A percentile compares a stretch with the other conserved stretches of the same genome.
phyloP scores from a whole-genome alignment of 2,329 filamentous ascomycete species.

The Hymenoscyphus fraxineus region DNA sequence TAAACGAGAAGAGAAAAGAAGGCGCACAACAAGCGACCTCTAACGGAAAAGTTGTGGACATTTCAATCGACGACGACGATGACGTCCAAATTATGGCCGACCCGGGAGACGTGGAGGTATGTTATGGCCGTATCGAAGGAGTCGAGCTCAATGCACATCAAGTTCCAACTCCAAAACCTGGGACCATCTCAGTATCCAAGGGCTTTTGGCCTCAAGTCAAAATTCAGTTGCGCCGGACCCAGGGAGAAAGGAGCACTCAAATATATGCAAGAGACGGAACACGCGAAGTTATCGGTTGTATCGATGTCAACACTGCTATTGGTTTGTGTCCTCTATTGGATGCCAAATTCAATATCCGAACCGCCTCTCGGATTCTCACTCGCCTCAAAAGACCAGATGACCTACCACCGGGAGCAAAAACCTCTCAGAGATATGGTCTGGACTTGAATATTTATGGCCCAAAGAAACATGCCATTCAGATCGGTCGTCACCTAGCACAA shows the following conservation, averaged over 20 bases:
- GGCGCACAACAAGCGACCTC: slow-evolving; percentile 35
- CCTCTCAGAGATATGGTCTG: slow-evolving; percentile 59
- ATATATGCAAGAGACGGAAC: slow-evolving; percentile 74
- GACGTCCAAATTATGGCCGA: slow-evolving; percentile 56
- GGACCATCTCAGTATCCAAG: slow-evolving; percentile 52
- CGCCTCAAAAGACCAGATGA: slow-evolving; percentile 64
- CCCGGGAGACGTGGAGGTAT: slow-evolving; percentile 67
- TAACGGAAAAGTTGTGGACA: slow-evolving; percentile 40
- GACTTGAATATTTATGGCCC: slow-evolving; percentile 79
- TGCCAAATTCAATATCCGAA: slow-evolving; percentile 60
- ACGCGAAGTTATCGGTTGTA: slow-evolving; percentile 67
- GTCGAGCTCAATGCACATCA: slow-evolving; percentile 62
- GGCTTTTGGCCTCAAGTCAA: slow-evolving; percentile 70
- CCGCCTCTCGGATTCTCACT: slow-evolving; percentile 66
- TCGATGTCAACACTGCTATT: slow-evolving; percentile 64
- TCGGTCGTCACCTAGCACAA: slow-evolving; percentile 66
- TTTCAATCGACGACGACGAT: slow-evolving; percentile 51
- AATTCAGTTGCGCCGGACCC: slow-evolving; percentile 60
- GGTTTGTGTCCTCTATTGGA: slow-evolving; percentile 74
- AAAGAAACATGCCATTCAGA: slow-evolving; percentile 56
- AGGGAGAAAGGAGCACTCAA: slow-evolving; percentile 50
- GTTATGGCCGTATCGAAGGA: slow-evolving; percentile 72
- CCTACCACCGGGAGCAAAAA: slow-evolving; percentile 52
- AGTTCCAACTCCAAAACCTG: slow-evolving; percentile 67
- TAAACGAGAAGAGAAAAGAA: slow-evolving; percentile 57